These are phyloP conservation scores for Climacium dendroides DNA, from an alignment of 225 moss, liverwort and hornwort genomes.

Conservation along the genomic window DNA sequence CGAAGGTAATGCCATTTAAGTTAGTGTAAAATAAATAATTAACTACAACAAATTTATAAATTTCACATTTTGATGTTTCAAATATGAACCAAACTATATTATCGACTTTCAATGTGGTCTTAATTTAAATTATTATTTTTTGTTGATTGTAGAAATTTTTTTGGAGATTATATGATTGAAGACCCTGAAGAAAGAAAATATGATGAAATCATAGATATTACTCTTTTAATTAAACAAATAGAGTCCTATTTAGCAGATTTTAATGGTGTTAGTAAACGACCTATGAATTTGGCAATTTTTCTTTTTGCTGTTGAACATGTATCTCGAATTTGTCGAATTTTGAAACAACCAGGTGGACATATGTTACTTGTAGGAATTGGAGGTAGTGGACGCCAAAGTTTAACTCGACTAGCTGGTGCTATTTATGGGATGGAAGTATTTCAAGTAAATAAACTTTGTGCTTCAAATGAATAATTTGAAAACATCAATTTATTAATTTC, in stretches of 20 bases:
- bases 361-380: conserved; percentile 92
- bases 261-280: conserved; percentile 82
- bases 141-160: conserved; percentile 16
- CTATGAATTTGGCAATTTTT: conserved; percentile 90
- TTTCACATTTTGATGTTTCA: no score
- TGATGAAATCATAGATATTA: conserved; percentile 52
- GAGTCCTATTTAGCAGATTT: conserved; percentile 68
- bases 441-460: conserved; percentile 21
- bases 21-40: no score
- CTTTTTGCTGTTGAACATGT: conserved; percentile 83
- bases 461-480: no score
- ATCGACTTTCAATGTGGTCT: no score
- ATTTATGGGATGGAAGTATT: conserved; percentile 91
- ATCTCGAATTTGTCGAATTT: conserved; percentile 74
- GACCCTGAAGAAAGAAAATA: conserved; percentile 79
- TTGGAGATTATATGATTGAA: conserved; percentile 84
- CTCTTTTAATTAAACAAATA: conserved; percentile 34
- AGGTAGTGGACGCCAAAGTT: conserved; percentile 89
- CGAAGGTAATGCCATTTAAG: conserved; percentile 20
- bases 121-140: background rate
- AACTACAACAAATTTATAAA: background rate
- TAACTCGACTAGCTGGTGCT: conserved; percentile 59
- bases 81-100: background rate
- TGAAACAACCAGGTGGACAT: conserved; percentile 84
- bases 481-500: no score